Percentiles rank a stretch among this genome's conserved stretches.
Evolutionary conservation across 257 asterid genomes (phyloP).

Genomic region (Gynochthodes officinalis): DNA sequence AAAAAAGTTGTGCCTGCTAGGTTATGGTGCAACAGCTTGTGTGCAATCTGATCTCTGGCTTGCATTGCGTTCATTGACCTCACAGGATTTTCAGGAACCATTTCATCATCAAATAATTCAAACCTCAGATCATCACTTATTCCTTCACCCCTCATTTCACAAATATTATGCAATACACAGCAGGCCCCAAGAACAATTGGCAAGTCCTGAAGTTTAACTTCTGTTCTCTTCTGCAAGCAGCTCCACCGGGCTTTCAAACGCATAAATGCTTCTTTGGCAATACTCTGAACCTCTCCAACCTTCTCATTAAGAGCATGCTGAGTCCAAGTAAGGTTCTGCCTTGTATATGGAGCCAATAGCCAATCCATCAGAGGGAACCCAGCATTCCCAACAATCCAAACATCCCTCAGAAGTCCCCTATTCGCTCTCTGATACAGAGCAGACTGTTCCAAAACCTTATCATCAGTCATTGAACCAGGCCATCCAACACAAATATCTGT

Average conservation of each 20-base stretch:
- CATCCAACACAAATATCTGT: constrained; percentile 81
- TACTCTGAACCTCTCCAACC: constrained; percentile 35
- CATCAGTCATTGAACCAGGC: constrained; percentile 91
- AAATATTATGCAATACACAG: constrained; percentile 75
- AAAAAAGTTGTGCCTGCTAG: constrained; percentile 45
- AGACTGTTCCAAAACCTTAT: constrained; percentile 68
- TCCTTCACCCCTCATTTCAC: constrained; percentile 65
- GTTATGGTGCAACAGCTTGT: constrained; percentile 62
- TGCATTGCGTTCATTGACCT: constrained; percentile 42
- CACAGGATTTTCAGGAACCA: constrained; percentile 39
- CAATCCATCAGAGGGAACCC: constrained; percentile 63
- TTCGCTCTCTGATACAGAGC: constrained; percentile 64
- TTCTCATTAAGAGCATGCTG: constrained; percentile 70
- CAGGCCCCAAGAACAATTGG: constrained; percentile 84
- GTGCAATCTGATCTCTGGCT: constrained; percentile 73
- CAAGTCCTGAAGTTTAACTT: constrained; percentile 77
- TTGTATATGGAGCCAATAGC: constrained; percentile 62
- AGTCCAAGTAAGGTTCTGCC: constrained; percentile 63
- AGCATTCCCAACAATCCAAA: constrained; percentile 53
- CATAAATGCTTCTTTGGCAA: constrained; percentile 66
- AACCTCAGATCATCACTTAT: constrained; percentile 48
- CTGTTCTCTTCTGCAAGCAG: constrained; percentile 76
- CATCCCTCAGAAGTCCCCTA: constrained; percentile 38
- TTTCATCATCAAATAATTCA: constrained; percentile 60
- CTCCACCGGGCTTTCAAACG: constrained; percentile 75